phyloP scores from a whole-genome alignment of 2,329 filamentous ascomycete species.

The Dothideomycetidae sp. region DNA sequence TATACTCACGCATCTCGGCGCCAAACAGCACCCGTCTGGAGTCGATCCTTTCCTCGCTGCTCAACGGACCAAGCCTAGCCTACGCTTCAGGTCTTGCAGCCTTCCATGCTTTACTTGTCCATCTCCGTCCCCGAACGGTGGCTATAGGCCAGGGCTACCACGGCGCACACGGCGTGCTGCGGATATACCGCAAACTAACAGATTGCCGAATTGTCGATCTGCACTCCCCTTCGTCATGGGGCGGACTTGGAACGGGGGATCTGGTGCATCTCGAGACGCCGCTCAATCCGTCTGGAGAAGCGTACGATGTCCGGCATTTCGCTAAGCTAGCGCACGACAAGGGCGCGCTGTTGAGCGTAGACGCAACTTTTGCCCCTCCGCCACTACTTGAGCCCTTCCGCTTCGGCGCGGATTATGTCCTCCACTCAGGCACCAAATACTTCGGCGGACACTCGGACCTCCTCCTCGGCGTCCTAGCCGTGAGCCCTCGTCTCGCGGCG shows the following conservation, averaged over 20 bases:
- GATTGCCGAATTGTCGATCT: constrained; percentile 60
- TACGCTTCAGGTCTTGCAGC: constrained; percentile 79
- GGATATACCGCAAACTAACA: constrained; percentile 58
- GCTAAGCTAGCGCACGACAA: constrained; percentile 55
- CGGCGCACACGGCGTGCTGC: constrained; percentile 77
- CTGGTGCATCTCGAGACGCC: constrained; percentile 87
- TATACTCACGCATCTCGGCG: constrained; percentile 69
- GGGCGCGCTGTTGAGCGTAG: constrained; percentile 68
- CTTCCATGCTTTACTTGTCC: constrained; percentile 77
- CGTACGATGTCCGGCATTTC: constrained; percentile 56
- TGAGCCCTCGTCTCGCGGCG: constrained; percentile 29
- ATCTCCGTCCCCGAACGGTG: constrained; percentile 67
- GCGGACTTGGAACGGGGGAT: constrained; percentile 56
- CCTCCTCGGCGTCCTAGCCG: constrained; percentile 69
- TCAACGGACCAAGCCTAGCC: constrained; percentile 55
- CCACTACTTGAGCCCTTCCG: constrained; percentile 74
- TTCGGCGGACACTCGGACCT: constrained; percentile 90
- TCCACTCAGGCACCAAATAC: constrained; percentile 95
- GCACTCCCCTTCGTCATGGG: constrained; percentile 25
- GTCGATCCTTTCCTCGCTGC: constrained; percentile 58
- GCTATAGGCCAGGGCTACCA: constrained; percentile 82
- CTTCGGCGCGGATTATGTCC: constrained; percentile 68
- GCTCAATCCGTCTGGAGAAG: constrained; percentile 77
- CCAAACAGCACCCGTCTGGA: constrained; percentile 80
- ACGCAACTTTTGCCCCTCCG: constrained; percentile 86